phyloP scores from a whole-genome alignment of 306 rosid species.

The Cicer chorassanicum region DNA sequence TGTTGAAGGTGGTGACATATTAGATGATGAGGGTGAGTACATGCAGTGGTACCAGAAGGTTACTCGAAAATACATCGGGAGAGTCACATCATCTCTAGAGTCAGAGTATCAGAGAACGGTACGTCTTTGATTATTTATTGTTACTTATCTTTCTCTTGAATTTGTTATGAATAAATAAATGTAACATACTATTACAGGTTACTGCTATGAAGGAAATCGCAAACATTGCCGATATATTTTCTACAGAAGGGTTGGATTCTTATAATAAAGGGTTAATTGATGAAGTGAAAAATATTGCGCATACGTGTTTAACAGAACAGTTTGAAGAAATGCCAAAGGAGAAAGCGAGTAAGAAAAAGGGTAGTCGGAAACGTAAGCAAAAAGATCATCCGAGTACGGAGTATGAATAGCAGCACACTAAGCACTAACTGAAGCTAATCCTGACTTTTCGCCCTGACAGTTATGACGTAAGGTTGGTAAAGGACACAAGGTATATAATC shows the following conservation, averaged over 20 bases:
- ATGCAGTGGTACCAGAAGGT: conserved; percentile 70
- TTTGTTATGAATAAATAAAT: conserved; percentile 23
- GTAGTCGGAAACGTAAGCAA: conserved; percentile 63
- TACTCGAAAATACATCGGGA: conserved; percentile 68
- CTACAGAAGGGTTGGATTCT: conserved; percentile 68
- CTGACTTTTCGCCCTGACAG: conserved; percentile 29
- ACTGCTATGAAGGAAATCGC: conserved; percentile 76
- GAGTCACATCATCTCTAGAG: conserved; percentile 74
- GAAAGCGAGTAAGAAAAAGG: conserved; percentile 56
- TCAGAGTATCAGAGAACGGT: conserved; percentile 78
- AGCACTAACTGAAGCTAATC: conserved; percentile 34
- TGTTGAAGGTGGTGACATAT: conserved; percentile 48
- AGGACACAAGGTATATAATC: conserved; percentile 23
- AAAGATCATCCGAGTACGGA: conserved; percentile 47
- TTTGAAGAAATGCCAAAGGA: conserved; percentile 61
- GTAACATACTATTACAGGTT: conserved; percentile 48
- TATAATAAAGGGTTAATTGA: conserved; percentile 61
- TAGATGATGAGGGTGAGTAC: conserved; percentile 61
- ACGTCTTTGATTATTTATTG: conserved; percentile 44
- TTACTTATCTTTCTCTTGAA: conserved; percentile 30
- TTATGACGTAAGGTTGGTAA: conserved; percentile 25
- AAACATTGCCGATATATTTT: conserved; percentile 59
- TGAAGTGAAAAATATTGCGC: conserved; percentile 64
- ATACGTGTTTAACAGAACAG: conserved; percentile 64
- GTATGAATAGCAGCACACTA: conserved; percentile 40